phyloP scores from a whole-genome alignment of 805 yeast genomes.

The Suhomyces vadensis region DNA sequence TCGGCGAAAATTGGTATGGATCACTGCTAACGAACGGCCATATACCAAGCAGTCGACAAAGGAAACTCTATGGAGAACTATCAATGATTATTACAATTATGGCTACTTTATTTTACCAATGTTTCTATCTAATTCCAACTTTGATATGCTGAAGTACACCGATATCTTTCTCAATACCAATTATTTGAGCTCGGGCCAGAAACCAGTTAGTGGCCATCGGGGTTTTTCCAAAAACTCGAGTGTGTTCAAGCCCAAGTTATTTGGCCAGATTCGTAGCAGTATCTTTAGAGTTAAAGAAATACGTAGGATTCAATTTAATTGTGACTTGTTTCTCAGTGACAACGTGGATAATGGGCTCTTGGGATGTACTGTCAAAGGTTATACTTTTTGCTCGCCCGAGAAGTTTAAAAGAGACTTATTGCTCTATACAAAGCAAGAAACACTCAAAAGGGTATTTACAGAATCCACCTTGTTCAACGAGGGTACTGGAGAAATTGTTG shows the following conservation, averaged over 20 bases:
- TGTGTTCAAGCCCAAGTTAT: conserved; percentile 19
- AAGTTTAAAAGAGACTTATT: conserved; percentile 49
- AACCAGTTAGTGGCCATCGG: background rate
- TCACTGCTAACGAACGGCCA: conserved; percentile 78
- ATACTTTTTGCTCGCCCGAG: conserved; percentile 59
- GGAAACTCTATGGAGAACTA: conserved; percentile 53
- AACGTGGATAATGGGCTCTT: conserved; percentile 39
- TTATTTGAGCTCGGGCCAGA: conserved; percentile 26
- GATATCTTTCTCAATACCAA: conserved; percentile 57
- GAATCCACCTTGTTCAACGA: conserved; percentile 41
- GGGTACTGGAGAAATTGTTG: conserved; percentile 41
- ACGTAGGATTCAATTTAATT: conserved; percentile 60
- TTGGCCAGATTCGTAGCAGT: conserved; percentile 43
- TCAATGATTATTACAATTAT: conserved; percentile 59
- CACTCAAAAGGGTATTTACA: conserved; percentile 52
- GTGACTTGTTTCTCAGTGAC: conserved; percentile 59
- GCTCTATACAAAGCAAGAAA: conserved; percentile 56
- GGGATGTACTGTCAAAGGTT: conserved; percentile 70
- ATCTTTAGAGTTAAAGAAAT: conserved; percentile 62
- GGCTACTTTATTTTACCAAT: conserved; percentile 62
- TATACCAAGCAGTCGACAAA: conserved; percentile 44
- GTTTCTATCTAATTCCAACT: conserved; percentile 42
- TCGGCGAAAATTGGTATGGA: conserved; percentile 58
- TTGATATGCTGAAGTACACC: conserved; percentile 48
- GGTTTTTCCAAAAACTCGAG: conserved; percentile 14